phyloP scores from a whole-genome alignment of 441 rosid genomes.

The Erysimum pusillum region DNA sequence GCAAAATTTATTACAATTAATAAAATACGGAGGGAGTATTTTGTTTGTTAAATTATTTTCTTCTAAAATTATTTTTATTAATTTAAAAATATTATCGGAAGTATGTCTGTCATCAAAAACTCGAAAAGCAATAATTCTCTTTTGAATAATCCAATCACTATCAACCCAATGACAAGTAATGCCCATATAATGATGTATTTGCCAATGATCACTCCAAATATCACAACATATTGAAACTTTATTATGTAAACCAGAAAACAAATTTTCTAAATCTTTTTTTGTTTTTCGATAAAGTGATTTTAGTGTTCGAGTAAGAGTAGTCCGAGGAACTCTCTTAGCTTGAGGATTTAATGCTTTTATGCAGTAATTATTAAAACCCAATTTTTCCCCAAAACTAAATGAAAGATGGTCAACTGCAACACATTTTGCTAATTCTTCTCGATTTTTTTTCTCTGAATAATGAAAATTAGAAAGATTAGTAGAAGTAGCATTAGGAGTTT shows the following conservation, averaged over 20 bases:
- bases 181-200: constrained; percentile 10
- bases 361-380: constrained; percentile 13
- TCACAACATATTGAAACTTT: not conserved
- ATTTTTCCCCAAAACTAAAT: constrained; percentile 6
- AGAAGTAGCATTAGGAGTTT: constrained; percentile 1
- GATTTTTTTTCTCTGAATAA: not conserved
- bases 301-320: not conserved
- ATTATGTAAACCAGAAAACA: not conserved
- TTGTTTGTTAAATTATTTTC: constrained; percentile 1
- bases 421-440: constrained; percentile 12
- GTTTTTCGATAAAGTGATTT: not conserved
- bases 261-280: not conserved
- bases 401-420: not conserved
- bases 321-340: not conserved
- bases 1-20: too few species aligned
- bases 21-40: too few species aligned
- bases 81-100: not conserved
- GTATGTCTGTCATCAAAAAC: constrained; percentile 17
- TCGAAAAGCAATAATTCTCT: not conserved
- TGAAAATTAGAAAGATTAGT: not conserved
- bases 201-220: constrained; percentile 15
- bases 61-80: not conserved
- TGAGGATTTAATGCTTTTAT: constrained; percentile 12
- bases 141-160: constrained; percentile 10
- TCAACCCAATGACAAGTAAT: constrained; percentile 24